A percentile compares a stretch with the other conserved stretches of the same genome.
Conservation (phyloP, 106 monocot genomes). For the Acanthochlamys bracteata region DNA sequence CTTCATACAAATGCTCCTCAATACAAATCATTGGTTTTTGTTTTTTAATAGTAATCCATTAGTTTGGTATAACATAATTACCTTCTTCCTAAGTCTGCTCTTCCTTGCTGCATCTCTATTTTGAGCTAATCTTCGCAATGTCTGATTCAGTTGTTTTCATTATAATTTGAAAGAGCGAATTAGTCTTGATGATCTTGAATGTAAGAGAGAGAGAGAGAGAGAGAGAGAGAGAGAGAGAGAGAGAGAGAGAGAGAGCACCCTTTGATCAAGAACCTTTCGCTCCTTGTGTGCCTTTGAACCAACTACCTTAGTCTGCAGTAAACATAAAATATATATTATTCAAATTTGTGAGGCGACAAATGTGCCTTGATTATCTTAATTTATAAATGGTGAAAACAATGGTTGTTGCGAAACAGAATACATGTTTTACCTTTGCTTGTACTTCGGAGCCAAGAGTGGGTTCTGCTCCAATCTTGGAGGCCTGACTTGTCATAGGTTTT, state of each 20-base stretch:
- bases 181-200: background rate
- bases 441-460: constrained; percentile 17
- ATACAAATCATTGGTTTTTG: background rate
- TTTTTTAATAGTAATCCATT: background rate
- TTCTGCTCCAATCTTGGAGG: constrained; percentile 21
- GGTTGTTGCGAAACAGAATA: too few species aligned
- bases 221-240: constrained; percentile 6
- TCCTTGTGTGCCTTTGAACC: constrained; percentile 22
- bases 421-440: constrained; percentile 21
- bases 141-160: constrained; percentile 6
- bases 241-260: constrained; percentile 15
- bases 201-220: background rate
- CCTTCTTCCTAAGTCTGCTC: constrained; percentile 78
- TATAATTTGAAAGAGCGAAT: too few species aligned
- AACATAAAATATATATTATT: background rate
- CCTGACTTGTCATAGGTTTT: constrained; percentile 21
- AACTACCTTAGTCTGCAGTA: constrained; percentile 11
- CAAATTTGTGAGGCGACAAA: background rate
- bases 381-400: background rate
- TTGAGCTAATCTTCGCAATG: constrained; percentile 51
- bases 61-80: background rate
- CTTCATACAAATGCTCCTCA: background rate
- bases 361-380: background rate
- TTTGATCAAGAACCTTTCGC: constrained; percentile 36
- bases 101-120: constrained; percentile 85